phyloP scores from a whole-genome alignment of 495 filamentous ascomycete genomes.

The Stereocaulon alpinum region DNA sequence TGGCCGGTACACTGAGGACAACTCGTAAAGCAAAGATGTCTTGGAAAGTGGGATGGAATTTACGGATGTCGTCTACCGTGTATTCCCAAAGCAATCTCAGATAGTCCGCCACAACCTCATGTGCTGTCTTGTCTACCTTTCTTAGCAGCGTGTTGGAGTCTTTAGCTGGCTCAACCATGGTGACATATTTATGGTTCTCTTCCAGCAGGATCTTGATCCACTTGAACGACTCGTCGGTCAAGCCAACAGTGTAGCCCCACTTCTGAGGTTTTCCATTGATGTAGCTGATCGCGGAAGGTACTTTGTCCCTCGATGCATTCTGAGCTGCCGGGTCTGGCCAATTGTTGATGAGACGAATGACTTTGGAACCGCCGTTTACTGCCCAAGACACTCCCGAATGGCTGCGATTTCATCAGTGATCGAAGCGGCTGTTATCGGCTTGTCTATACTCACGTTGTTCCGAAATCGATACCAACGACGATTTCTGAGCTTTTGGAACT shows the following conservation, averaged over 20 bases:
- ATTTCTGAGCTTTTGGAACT: conserved; percentile 11
- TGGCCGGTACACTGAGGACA: conserved; percentile 44
- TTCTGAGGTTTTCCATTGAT: conserved; percentile 11
- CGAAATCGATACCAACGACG: conserved; percentile 17
- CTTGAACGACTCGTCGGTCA: conserved; percentile 16
- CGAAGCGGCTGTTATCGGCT: background rate
- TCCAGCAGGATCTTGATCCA: conserved; percentile 19
- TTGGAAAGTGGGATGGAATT: conserved; percentile 25
- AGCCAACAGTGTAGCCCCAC: conserved; percentile 14
- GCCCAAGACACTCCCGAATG: conserved; percentile 19
- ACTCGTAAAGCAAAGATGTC: conserved; percentile 27
- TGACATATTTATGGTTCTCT: conserved; percentile 15
- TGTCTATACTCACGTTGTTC: conserved; percentile 16
- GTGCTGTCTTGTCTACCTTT: conserved; percentile 26
- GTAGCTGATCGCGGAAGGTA: conserved; percentile 18
- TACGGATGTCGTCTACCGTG: conserved; percentile 30
- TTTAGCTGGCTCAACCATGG: conserved; percentile 15
- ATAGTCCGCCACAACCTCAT: conserved; percentile 34
- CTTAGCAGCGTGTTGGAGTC: conserved; percentile 17
- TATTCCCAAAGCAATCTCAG: conserved; percentile 15
- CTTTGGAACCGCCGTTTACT: conserved; percentile 13
- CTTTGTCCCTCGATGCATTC: conserved; percentile 18
- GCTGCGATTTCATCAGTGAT: background rate
- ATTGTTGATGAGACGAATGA: conserved; percentile 17
- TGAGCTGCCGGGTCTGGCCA: conserved; percentile 15